Evolutionary conservation across 352 stramenopile species (phyloP).

Genomic region (Pythium aquatile): DNA sequence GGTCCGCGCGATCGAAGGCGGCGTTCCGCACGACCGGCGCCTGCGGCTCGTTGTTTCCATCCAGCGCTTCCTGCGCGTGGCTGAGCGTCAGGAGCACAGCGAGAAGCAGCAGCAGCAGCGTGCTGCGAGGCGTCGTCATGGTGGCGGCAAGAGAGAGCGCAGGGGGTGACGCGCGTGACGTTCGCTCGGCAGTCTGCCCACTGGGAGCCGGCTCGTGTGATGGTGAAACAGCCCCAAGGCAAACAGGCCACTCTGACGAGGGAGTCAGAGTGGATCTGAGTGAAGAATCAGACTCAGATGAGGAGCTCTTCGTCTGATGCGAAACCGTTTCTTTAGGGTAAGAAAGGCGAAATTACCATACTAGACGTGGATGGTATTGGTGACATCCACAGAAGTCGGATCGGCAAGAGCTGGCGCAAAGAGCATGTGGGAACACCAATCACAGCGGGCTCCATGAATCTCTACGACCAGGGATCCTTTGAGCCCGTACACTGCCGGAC

Average conservation of each 20-base stretch:
- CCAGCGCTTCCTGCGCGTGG: constrained; percentile 21
- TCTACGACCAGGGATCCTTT: too few species aligned
- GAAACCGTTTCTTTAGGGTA: background rate
- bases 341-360: background rate
- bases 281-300: background rate
- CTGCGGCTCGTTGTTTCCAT: constrained; percentile 10
- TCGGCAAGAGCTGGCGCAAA: too few species aligned
- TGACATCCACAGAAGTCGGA: too few species aligned
- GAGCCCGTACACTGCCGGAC: too few species aligned
- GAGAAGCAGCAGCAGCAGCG: constrained; percentile 26
- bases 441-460: too few species aligned
- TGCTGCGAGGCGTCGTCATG: constrained; percentile 20
- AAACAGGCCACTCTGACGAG: background rate
- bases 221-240: background rate
- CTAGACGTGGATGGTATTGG: background rate
- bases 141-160: background rate
- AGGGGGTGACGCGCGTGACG: background rate
- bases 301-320: background rate
- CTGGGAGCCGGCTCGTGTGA: background rate
- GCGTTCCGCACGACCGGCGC: constrained; percentile 25
- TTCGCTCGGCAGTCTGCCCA: background rate
- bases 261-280: background rate
- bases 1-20: constrained; percentile 65
- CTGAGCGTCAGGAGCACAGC: constrained; percentile 9
- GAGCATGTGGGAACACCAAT: too few species aligned